Base-by-base conservation (phyloP, 2,329 filamentous ascomycete species). In the Microsporum ferrugineum region DNA sequence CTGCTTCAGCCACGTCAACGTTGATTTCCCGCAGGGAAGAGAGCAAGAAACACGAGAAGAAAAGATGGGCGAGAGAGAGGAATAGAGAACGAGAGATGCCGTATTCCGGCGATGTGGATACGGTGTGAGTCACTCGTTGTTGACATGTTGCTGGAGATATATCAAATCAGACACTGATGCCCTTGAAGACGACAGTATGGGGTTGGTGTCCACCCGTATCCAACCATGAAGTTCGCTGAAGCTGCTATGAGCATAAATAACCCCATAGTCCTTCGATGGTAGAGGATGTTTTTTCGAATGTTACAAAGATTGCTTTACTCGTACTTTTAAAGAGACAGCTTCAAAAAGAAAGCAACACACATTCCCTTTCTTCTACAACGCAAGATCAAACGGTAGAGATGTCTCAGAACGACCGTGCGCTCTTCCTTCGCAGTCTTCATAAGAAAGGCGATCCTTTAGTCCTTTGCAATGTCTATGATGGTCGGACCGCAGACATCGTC, bases 401-500 rank as follows among this genome's bases (percentile, higher is more conserved):
- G 57, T 45, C 57, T 14, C 58, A 57, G 10, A 63, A 60, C 43
- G 55, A 45, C n/a, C 60, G 61, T 12, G 71, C 71, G 31, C 64
- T 63, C 23, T 65, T 62, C 64, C 62, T 79, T 71, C 58, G 70
- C 66, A 56, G 71, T 67, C 77, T 84, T 14, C 82, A 84, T 68
- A 64, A 71, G 31, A 78, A 81, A 0, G 76, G 77, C 0, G 66
- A 72, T 0, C 82, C 82, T 10, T 62, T 84, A 53, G 61, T 84
- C 51, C 71, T 84, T 3, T 72, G 80, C 17, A 84, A 84, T 66
- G 72, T 82, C 62, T 83, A 79, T 75, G 81, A 84, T 66, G 70
- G 74, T 38, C 67, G 76, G 14, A 78, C 80, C 2, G 78, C 82
- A 45, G 67, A 69, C 29, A 67, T 76, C 2, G 68, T 83, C 51